These are phyloP conservation scores for Sarcomyxa edulis DNA, from an alignment of 768 basidiomycete genomes.

Conservation along the genomic window DNA sequence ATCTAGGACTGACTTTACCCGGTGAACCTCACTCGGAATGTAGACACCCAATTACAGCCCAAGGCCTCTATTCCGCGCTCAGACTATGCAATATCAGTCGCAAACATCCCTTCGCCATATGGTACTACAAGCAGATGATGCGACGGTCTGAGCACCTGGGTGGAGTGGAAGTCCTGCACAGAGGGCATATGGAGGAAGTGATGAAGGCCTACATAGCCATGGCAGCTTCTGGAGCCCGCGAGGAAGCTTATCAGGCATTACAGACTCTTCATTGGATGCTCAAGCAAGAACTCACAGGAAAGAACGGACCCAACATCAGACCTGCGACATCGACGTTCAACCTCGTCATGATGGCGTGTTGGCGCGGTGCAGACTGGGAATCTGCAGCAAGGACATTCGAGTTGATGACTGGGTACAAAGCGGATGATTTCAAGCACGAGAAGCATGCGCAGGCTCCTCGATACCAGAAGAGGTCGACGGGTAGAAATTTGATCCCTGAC, in stretches of 20 bases:
- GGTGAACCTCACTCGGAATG: conserved; percentile 34
- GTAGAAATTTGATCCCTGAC: conserved; percentile 41
- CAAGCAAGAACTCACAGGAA: conserved; percentile 40
- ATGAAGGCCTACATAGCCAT: conserved; percentile 47
- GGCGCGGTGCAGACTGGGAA: conserved; percentile 60
- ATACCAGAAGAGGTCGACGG: conserved; percentile 34
- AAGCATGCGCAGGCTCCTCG: conserved; percentile 21
- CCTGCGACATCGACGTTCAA: conserved; percentile 51
- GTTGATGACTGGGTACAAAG: conserved; percentile 66
- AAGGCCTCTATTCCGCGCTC: conserved; percentile 50
- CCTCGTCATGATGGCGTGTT: conserved; percentile 59
- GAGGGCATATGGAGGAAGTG: conserved; percentile 56
- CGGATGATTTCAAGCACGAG: conserved; percentile 45
- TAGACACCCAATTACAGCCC: conserved; percentile 34
- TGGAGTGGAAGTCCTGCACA: conserved; percentile 38
- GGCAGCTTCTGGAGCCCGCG: conserved; percentile 26
- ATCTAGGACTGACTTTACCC: conserved; percentile 53
- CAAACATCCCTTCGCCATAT: conserved; percentile 40
- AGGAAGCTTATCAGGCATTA: conserved; percentile 33
- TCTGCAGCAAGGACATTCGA: conserved; percentile 54
- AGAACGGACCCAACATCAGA: conserved; percentile 40
- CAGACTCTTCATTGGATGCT: conserved; percentile 68
- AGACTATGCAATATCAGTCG: conserved; percentile 46
- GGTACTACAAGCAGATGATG: conserved; percentile 59
- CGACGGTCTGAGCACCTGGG: conserved; percentile 34